Evolutionary conservation across 1,284 basidiomycete species (phyloP), one percentile per base, ranked within the genome.

Genomic region (Gymnopus androsaceus): DNA sequence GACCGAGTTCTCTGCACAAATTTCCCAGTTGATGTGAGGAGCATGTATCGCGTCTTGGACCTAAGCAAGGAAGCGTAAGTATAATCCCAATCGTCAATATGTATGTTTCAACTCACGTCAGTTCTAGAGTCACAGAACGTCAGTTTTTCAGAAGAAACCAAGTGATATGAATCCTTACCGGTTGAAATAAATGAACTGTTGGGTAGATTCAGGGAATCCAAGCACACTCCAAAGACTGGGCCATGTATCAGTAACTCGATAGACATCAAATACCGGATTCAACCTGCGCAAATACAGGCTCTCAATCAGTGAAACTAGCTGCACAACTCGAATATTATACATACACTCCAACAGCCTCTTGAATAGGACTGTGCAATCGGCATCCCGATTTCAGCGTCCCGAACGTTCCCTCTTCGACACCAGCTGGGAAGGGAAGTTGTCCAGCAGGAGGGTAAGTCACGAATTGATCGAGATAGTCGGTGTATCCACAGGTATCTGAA

Each of bases 401-500:
- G 34, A 67, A 65, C 17, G 68, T 74, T 28, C 70, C 70, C 55
- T 59, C 66, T 7, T 57, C 62, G 57, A 66, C 72, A 46, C 71
- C 71, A 27, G 61, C 71, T 19, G 76, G 75, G 57, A 82, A 67
- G 2, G 81, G 81, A 19, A 84, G 69, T 61, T 75, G 75, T 1
- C 81, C 82, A 1, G 77, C 75, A 0, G 87, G 85, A 6, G 87
- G 88, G 65, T 82, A 90, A 1, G 78, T 83, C 34, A 87, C 76
- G 60, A 83, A 82, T 45, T 82, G 77, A 28, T 82, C 77, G 9
- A 85, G 69, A 64, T 87, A 90, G 55, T 80, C 74, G 0, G 81
- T 77, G 66, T 87, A 90, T 17, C 82, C 79, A 68, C 88, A 90
- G 15, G 61, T 55, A 12, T 77, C 77, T 0, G 85, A 82, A 25